Evolutionary conservation across 331 rosid genomes (phyloP).

Genomic region (Stylosanthes scabra): DNA sequence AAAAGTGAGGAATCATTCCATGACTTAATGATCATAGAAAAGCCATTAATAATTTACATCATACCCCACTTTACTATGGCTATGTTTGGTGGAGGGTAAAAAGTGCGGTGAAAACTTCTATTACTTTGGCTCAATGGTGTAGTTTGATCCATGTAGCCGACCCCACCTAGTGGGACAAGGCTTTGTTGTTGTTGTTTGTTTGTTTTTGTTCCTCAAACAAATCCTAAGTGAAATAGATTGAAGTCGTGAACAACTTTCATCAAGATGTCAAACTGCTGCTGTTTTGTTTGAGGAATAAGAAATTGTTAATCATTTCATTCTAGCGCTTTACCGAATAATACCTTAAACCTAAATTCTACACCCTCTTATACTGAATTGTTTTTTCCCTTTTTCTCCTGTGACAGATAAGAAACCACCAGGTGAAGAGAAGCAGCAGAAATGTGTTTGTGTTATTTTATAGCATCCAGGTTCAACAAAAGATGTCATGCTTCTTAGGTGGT

Average conservation of each 20-base stretch:
- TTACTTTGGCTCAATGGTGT: too few relatives aligned
- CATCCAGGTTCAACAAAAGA: conserved; percentile 45
- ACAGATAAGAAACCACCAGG: conserved; percentile 79
- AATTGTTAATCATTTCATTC: conserved; percentile 29
- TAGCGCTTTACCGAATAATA: too few relatives aligned
- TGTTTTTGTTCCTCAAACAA: too few relatives aligned
- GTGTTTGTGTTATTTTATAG: conserved; percentile 83
- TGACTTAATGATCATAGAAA: neutral
- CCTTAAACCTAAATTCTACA: too few relatives aligned
- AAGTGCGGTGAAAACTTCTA: too few relatives aligned
- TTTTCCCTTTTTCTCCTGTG: conserved; percentile 21
- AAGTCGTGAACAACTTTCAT: neutral
- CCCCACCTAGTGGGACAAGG: too few relatives aligned
- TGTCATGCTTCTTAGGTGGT: conserved; percentile 60
- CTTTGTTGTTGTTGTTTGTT: too few relatives aligned
- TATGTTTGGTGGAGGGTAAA: too few relatives aligned
- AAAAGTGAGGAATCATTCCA: neutral
- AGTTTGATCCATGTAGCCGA: too few relatives aligned
- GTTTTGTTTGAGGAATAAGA: conserved; percentile 21
- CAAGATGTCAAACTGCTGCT: conserved; percentile 14
- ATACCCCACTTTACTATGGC: too few relatives aligned
- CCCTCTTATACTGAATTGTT: too few relatives aligned
- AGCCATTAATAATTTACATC: neutral
- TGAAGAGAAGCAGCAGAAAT: conserved; percentile 59
- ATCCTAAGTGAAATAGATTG: too few relatives aligned